Evolutionary conservation across 208 protist species (phyloP).

Genomic region (Acanthamoeba healyi): DNA sequence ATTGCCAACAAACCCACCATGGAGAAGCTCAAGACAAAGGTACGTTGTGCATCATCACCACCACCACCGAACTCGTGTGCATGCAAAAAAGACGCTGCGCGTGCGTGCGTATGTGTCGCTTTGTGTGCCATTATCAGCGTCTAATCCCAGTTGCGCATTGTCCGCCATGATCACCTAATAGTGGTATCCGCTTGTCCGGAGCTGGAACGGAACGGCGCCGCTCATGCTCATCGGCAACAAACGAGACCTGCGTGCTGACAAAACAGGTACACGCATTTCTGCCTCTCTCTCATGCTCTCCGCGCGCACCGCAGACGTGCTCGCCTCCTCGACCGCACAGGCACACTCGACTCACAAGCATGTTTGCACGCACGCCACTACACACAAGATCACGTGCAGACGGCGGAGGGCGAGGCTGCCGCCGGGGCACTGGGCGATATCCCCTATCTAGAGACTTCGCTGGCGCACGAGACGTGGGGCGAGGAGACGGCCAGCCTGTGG

Average conservation of each 20-base stretch:
- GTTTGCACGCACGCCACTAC: no score
- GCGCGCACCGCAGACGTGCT: background rate
- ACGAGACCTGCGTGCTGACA: slow-evolving; percentile 23
- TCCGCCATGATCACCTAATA: no score
- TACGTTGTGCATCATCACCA: no score
- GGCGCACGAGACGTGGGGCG: slow-evolving; percentile 24
- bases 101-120: background rate
- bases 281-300: no score
- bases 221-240: slow-evolving; percentile 38
- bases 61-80: no score
- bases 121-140: background rate
- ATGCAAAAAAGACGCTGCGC: no score
- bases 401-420: slow-evolving; percentile 27
- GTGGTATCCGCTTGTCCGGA: slow-evolving; percentile 49
- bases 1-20: slow-evolving; percentile 33
- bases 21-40: slow-evolving; percentile 51
- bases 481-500: slow-evolving; percentile 18
- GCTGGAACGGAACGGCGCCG: slow-evolving; percentile 20
- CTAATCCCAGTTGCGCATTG: background rate
- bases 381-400: slow-evolving; percentile 60
- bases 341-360: no score
- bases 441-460: slow-evolving; percentile 4
- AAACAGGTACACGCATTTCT: slow-evolving; percentile 36
- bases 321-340: no score
- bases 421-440: background rate